A percentile compares a stretch with the other conserved stretches of the same genome.
Evolutionary conservation across 306 rosid species (phyloP).

Genomic region (Castanea crenata): DNA sequence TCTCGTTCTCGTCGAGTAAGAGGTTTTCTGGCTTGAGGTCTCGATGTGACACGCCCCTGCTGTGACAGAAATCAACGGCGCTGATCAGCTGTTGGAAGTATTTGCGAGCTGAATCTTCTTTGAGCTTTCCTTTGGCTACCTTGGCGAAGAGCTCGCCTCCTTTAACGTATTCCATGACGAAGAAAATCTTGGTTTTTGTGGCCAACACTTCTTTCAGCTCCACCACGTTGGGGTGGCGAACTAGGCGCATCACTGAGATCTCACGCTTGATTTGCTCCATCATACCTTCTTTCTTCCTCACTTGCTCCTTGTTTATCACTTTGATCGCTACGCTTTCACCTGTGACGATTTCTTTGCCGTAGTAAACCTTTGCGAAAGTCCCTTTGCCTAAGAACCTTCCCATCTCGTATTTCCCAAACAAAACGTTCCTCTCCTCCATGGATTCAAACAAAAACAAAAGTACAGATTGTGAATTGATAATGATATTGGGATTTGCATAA

Average conservation of each 20-base stretch:
- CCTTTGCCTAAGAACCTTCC: conserved; percentile 74
- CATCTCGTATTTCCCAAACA: conserved; percentile 65
- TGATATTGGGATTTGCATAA: not conserved
- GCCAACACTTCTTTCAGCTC: conserved; percentile 76
- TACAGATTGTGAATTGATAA: too few relatives aligned
- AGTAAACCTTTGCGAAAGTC: conserved; percentile 77
- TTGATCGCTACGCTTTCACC: conserved; percentile 77
- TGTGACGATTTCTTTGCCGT: conserved; percentile 43
- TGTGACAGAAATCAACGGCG: conserved; percentile 82
- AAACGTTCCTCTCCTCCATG: conserved; percentile 47
- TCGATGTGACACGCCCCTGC: conserved; percentile 78
- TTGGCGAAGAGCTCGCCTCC: conserved; percentile 85
- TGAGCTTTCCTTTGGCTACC: conserved; percentile 56
- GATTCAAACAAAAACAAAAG: not conserved
- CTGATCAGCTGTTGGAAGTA: conserved; percentile 71
- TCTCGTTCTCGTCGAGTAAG: conserved; percentile 57
- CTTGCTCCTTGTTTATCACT: conserved; percentile 61
- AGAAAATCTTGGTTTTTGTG: conserved; percentile 68
- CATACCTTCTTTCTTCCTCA: conserved; percentile 58
- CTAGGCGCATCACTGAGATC: conserved; percentile 62
- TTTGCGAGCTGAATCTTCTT: conserved; percentile 60
- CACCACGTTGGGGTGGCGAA: conserved; percentile 72
- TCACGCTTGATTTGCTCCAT: conserved; percentile 84
- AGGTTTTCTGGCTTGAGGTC: conserved; percentile 82
- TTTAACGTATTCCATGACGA: conserved; percentile 71